Evolutionary conservation across 257 asterid genomes (phyloP), one percentile per base, ranked within the genome.

Genomic region (Rehmannia glutinosa): DNA sequence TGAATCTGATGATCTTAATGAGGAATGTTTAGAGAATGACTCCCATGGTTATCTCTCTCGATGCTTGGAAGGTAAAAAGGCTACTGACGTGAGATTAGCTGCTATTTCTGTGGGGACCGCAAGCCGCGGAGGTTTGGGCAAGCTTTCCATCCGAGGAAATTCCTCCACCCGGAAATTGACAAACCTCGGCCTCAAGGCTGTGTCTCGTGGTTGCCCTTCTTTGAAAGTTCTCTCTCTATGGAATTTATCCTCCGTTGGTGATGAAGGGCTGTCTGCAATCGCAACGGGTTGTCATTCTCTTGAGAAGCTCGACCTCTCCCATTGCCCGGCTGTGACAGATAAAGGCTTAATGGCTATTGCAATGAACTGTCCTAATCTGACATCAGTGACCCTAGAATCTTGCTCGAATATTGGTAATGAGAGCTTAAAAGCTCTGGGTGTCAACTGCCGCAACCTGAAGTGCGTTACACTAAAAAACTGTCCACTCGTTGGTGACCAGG

Each of bases 51-150:
- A 69, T 75, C 97, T 94, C 24, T 82, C 97, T 1, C 79, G 97
- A 80, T 81, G 84, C 77, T 79, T 91, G 77, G 97, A 88, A 72
- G 99, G 97, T 8, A 94, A 84, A 74, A 86, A 85, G 73, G 97
- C 97, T 39, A 83, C 90, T 4, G 97, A 91, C 77, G 87, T 88
- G 45, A 86, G 96, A 81, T 76, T 94, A 52, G 96, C 97, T 49
- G 92, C 99, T 24, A 78, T 94, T 73, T 79, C 99, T 59, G 87
- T 91, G 45, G 96, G 97, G 47, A 85, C 88, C 2, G 80, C 82
- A 45, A 71, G 73, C 30, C 88, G 89, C 47, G 99, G 99, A 66
- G 97, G 97, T 64, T 72, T 94, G 70, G 97, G 97, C 13, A 91
- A 94, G 79, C 96, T 94, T 67, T 87, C 92, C 7, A 85, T 94